Percentiles rank a stretch among this genome's conserved stretches.
Evolutionary conservation across 106 monocot genomes (phyloP).

Genomic region (Apostasia shenzhenica): DNA sequence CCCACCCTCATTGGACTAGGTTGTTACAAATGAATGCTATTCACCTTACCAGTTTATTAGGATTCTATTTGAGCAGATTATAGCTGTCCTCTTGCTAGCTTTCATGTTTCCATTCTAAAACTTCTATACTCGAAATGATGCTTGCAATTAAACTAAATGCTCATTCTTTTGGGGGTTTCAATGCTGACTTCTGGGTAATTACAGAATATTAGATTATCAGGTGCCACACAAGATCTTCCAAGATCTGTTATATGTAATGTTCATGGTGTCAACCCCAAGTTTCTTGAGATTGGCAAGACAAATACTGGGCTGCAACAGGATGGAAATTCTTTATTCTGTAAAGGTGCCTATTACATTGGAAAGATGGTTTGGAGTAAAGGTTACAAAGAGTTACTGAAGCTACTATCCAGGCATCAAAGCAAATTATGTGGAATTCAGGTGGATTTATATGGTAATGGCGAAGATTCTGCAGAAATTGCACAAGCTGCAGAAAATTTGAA

Average conservation of each 20-base stretch:
- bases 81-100: no score
- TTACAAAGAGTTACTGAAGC: conserved; percentile 58
- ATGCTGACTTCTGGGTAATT: neutral
- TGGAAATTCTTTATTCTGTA: conserved; percentile 34
- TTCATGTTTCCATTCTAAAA: no score
- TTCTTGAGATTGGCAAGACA: conserved; percentile 53
- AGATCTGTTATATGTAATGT: conserved; percentile 79
- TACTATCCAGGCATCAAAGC: conserved; percentile 45
- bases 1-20: no score
- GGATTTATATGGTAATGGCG: conserved; percentile 78
- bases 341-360: conserved; percentile 73
- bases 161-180: no score
- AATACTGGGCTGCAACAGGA: conserved; percentile 26
- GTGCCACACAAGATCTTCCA: conserved; percentile 65
- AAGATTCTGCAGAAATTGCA: conserved; percentile 54
- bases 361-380: conserved; percentile 94
- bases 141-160: no score
- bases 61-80: no score
- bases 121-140: no score
- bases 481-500: conserved; percentile 41
- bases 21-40: no score
- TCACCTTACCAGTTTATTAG: no score
- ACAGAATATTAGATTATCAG: conserved; percentile 78
- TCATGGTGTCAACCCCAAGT: conserved; percentile 87
- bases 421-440: conserved; percentile 46